Evolutionary conservation across 1,284 basidiomycete species (phyloP), one percentile per base, ranked within the genome.

Genomic region (Apiotrichum domesticum): DNA sequence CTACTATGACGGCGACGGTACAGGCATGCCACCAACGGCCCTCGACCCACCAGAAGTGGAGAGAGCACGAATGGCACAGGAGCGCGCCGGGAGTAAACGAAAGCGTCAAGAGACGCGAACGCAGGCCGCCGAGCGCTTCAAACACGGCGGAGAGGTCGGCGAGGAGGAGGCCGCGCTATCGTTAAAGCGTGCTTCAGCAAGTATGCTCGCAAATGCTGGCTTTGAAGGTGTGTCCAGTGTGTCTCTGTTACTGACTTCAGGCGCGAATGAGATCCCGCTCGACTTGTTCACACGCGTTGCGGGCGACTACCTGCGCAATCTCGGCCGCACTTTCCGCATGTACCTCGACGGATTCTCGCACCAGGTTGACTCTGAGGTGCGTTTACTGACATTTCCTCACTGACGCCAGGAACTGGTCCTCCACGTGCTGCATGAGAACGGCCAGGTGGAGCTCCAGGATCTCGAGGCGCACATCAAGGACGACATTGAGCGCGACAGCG

Each of bases 401-500:
- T 35, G 33, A 35, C 57, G 10, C 14, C 59, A 94, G 88, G 91
- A 96, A 83, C 91, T 97, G 50, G 84, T 96, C 37, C 80, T 93
- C 3, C 91, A 95, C 72, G 87, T 88, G 0, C 78, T 98, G 11
- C 88, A 91, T 62, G 89, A 95, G 75, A 89, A 87, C 59, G 91
- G 90, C 2, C 84, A 84, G 9, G 83, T 88, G 0, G 82, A 85
- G 54, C 79, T 92, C 11, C 80, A 83, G 55, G 85, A 88, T 60
- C 81, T 98, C 0, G 89, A 95, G 67, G 80, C 85, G 21, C 94
- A 97, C 73, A 84, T 98, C 69, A 83, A 84, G 51, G 91, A 97
- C 67, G 94, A 97, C 64, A 83, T 98, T 46, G 80, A 91, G 66
- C 82, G 90, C 49, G 87, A 95, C 68, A 88, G 90, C 3, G 75